Conservation (phyloP, 192 early-diverging fungal genomes). For the Chytriomyces sp. region DNA sequence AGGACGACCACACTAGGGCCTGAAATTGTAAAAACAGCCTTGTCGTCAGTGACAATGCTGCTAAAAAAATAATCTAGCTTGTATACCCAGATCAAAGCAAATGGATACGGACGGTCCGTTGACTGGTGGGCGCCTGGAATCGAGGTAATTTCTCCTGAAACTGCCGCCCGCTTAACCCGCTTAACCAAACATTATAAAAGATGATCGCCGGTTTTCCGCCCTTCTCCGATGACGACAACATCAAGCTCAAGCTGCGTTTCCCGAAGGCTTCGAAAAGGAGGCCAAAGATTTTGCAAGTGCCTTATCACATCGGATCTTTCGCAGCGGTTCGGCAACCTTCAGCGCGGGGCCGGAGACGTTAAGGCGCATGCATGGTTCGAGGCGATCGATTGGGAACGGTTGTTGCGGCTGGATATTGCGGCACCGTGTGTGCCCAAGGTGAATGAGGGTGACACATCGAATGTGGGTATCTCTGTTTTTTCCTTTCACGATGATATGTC, state of each 20-base stretch:
- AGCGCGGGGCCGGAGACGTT: slow-evolving; percentile 45
- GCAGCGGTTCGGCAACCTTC: slow-evolving; percentile 46
- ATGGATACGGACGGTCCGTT: slow-evolving; percentile 88
- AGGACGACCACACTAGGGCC: slow-evolving; percentile 81
- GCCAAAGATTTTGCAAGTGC: slow-evolving; percentile 44
- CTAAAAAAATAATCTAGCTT: background rate
- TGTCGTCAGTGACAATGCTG: background rate
- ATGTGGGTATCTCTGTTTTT: slow-evolving; percentile 10
- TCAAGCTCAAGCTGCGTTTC: slow-evolving; percentile 42
- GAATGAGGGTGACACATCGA: slow-evolving; percentile 74
- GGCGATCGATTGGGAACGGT: slow-evolving; percentile 55
- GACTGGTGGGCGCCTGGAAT: slow-evolving; percentile 97
- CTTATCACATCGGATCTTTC: slow-evolving; percentile 41
- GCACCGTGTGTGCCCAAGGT: slow-evolving; percentile 87
- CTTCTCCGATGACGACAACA: slow-evolving; percentile 45
- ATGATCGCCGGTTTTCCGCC: slow-evolving; percentile 68
- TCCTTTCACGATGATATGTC: slow-evolving; percentile 43
- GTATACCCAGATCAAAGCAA: slow-evolving; percentile 62
- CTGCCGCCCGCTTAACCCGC: background rate
- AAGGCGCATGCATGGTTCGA: slow-evolving; percentile 48
- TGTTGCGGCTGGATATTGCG: slow-evolving; percentile 71
- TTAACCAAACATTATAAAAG: slow-evolving; percentile 10
- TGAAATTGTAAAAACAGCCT: slow-evolving; percentile 48
- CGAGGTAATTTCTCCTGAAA: background rate
- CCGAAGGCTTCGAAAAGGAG: slow-evolving; percentile 41